Evolutionary conservation across 148 eudicot species (phyloP).

Genomic region (Dysphania ambrosioides): DNA sequence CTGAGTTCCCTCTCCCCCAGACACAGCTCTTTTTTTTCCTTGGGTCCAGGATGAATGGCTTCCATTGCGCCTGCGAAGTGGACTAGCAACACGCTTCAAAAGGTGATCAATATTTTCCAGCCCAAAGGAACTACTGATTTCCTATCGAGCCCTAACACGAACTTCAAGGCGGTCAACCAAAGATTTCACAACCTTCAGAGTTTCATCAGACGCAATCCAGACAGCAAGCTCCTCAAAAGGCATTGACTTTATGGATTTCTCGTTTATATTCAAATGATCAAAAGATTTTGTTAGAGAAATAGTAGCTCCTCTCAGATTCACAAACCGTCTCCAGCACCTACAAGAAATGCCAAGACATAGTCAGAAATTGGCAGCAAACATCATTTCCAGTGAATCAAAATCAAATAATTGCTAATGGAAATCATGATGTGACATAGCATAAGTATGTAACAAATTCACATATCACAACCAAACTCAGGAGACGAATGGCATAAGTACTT

Average conservation of each 20-base stretch:
- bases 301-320: conserved; percentile 56
- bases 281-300: conserved; percentile 49
- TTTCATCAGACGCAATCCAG: conserved; percentile 56
- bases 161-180: conserved; percentile 74
- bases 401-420: neutral
- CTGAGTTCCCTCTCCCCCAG: conserved; percentile 34
- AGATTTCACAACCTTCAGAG: conserved; percentile 51
- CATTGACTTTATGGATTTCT: conserved; percentile 49
- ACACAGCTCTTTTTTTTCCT: conserved; percentile 39
- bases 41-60: conserved; percentile 39
- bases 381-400: neutral
- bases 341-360: conserved; percentile 15
- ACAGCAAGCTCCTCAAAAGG: conserved; percentile 91
- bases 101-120: conserved; percentile 82
- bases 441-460: neutral
- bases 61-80: conserved; percentile 50
- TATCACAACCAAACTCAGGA: neutral
- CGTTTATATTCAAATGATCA: conserved; percentile 52
- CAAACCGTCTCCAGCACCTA: conserved; percentile 83
- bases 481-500: neutral
- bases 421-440: neutral
- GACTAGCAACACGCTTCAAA: conserved; percentile 77
- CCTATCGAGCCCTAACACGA: conserved; percentile 47
- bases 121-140: conserved; percentile 29
- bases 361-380: neutral